Evolutionary conservation across 108 stramenopile genomes (phyloP).

Genomic region (Pseudonitzschia pungens): DNA sequence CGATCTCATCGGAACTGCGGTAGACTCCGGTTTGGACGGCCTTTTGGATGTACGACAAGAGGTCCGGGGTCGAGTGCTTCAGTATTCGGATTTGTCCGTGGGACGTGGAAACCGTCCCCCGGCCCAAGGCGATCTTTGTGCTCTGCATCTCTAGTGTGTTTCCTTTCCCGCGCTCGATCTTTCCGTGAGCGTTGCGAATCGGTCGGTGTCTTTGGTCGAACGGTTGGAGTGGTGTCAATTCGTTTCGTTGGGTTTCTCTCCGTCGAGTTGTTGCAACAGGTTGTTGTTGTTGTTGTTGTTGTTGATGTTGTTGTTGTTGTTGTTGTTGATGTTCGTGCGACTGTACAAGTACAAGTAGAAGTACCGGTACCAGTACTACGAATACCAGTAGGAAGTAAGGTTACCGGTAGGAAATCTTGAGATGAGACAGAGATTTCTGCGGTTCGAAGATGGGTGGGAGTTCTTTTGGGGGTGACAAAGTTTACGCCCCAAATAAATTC

Average conservation of each 20-base stretch:
- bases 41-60: slow-evolving; percentile 41
- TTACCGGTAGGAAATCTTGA: too few relatives aligned
- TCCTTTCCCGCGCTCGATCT: neutral
- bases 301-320: slow-evolving; percentile 6
- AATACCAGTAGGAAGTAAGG: too few relatives aligned
- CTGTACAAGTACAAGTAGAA: too few relatives aligned
- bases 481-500: neutral
- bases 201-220: neutral
- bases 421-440: neutral
- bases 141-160: slow-evolving; percentile 25
- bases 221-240: neutral
- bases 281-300: too few relatives aligned
- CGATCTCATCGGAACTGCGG: slow-evolving; percentile 44
- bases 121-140: slow-evolving; percentile 22
- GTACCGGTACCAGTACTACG: too few relatives aligned
- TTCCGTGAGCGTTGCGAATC: neutral
- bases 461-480: neutral
- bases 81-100: slow-evolving; percentile 46
- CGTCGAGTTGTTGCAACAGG: too few relatives aligned
- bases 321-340: neutral
- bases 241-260: neutral
- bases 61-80: slow-evolving; percentile 37
- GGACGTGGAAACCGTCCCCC: slow-evolving; percentile 32
- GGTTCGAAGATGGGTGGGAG: neutral
- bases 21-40: slow-evolving; percentile 41